These are phyloP conservation scores for Fonsecaea nubica DNA, from an alignment of 2,329 filamentous ascomycete genomes.

Conservation along the genomic window DNA sequence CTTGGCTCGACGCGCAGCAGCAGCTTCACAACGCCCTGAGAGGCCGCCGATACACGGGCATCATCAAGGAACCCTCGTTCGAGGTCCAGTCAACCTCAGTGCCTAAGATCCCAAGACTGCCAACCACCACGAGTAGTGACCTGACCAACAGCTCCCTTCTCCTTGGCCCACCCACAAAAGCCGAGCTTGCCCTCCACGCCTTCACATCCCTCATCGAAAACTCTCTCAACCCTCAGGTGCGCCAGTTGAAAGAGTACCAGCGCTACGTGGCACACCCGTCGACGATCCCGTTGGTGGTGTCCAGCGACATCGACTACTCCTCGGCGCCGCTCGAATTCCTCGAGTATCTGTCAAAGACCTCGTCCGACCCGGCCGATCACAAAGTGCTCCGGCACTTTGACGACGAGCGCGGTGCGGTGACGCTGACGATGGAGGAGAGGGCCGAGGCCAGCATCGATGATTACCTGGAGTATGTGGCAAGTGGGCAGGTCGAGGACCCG, in stretches of 20 bases:
- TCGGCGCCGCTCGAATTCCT: constrained; percentile 67
- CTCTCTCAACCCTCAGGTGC: constrained; percentile 84
- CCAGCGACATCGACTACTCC: constrained; percentile 45
- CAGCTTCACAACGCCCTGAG: constrained; percentile 42
- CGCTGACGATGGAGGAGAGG: constrained; percentile 52
- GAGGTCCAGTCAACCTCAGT: constrained; percentile 39
- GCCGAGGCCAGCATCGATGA: constrained; percentile 72
- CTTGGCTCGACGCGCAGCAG: constrained; percentile 45
- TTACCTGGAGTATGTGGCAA: constrained; percentile 75
- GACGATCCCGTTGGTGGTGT: constrained; percentile 73
- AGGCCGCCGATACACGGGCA: constrained; percentile 51
- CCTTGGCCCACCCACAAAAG: constrained; percentile 72
- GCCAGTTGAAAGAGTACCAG: constrained; percentile 81
- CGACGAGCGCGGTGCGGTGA: constrained; percentile 57
- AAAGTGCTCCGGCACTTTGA: constrained; percentile 58
- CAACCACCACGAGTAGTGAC: constrained; percentile 39
- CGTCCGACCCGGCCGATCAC: constrained; percentile 29
- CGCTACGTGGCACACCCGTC: constrained; percentile 89
- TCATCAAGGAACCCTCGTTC: constrained; percentile 62
- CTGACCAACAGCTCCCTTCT: constrained; percentile 54
- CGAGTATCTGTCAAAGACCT: constrained; percentile 70
- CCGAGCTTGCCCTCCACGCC: constrained; percentile 77
- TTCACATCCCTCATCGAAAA: constrained; percentile 78
- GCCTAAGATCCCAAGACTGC: constrained; percentile 37
- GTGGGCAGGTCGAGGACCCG: constrained; percentile 73